Base-by-base conservation (phyloP, 257 asterid genomes). In the Solanum pennellii region DNA sequence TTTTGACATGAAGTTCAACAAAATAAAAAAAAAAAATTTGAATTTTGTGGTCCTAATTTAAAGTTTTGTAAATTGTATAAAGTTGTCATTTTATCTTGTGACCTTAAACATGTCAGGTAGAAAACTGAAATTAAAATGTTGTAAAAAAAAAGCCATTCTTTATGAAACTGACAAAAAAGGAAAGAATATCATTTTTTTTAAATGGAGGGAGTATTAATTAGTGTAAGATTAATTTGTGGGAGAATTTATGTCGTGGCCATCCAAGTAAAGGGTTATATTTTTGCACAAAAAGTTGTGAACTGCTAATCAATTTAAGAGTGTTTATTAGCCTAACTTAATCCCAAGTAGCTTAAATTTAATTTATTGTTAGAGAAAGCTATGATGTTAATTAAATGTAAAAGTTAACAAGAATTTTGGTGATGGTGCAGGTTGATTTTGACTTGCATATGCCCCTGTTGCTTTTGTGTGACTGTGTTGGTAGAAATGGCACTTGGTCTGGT, bases 401-500 rank as follows among this genome's bases (percentile, higher is more conserved):
- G 31, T 25, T 29, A 14, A 15, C 3, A 29, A 29, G n/a, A 15
- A 69, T 31, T 29, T 74, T 74, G 52, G 52, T 21, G 18, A 73
- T 75, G 21, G n/a, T 83, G 89, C 89, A 87, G 89, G 79, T 47
- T 73, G 72, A 83, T 62, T 18, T 59, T 87, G 65, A 87, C 84
- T 23, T 87, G 89, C 56, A 42, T 87, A 60, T 87, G 89, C 31
- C 89, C 89, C 29, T 87, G 89, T 45, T 87, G 87, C 71, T 33
- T 87, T 21, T 87, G 89, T 9, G 87, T 87, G 25, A 72, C 89
- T 18, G 27, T 39, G 77, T 47, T 87, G n/a, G 76, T 87, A 13
- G 89, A 87, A 71, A 20, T 87, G 62, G 89, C 87, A 5, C 56
- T 87, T 39, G 14, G 29, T 65, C 49, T 87, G 23, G 77, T 87